Percentiles rank a stretch among this genome's conserved stretches.
phyloP scores from a whole-genome alignment of 2,329 filamentous ascomycete genomes.

The Mycosphaerella sp. region DNA sequence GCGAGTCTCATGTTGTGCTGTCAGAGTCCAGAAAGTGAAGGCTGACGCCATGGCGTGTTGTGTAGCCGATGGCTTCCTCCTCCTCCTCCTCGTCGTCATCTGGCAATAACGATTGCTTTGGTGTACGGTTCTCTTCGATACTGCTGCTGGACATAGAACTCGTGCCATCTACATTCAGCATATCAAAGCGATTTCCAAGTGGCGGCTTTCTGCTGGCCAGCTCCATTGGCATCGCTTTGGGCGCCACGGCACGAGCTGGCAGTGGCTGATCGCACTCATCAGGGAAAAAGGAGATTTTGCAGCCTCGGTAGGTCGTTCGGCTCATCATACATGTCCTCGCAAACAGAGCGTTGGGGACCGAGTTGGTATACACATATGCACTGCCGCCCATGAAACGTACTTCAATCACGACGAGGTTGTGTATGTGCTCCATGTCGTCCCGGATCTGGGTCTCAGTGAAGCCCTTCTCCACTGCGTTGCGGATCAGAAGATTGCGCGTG shows the following conservation, averaged over 20 bases:
- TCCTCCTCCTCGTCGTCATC: slow-evolving; percentile 18
- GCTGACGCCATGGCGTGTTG: slow-evolving; percentile 22
- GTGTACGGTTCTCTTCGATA: slow-evolving; percentile 22
- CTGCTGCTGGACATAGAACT: slow-evolving; percentile 9
- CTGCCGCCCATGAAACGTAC: slow-evolving; percentile 54
- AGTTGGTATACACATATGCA: slow-evolving; percentile 69
- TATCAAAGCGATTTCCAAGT: slow-evolving; percentile 56
- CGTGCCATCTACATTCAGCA: slow-evolving; percentile 50
- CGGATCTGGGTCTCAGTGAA: slow-evolving; percentile 60
- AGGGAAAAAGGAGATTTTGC: slow-evolving; percentile 61
- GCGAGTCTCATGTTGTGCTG: slow-evolving; percentile 7
- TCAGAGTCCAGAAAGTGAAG: slow-evolving; percentile 22
- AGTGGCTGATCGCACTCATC: slow-evolving; percentile 67
- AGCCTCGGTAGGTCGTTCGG: slow-evolving; percentile 60
- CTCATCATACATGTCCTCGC: slow-evolving; percentile 72
- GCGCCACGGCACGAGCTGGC: slow-evolving; percentile 28
- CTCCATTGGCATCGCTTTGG: slow-evolving; percentile 26
- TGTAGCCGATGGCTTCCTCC: slow-evolving; percentile 17
- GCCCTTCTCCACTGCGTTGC: slow-evolving; percentile 45
- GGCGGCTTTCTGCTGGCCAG: slow-evolving; percentile 37
- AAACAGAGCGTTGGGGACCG: slow-evolving; percentile 67
- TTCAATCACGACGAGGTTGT: slow-evolving; percentile 66
- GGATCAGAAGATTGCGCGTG: slow-evolving; percentile 67
- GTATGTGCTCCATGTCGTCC: slow-evolving; percentile 73
- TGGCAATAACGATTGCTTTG: slow-evolving; percentile 9